Evolutionary conservation across 2,329 filamentous ascomycete genomes (phyloP).

Genomic region (Dothideomycetes sp.): DNA sequence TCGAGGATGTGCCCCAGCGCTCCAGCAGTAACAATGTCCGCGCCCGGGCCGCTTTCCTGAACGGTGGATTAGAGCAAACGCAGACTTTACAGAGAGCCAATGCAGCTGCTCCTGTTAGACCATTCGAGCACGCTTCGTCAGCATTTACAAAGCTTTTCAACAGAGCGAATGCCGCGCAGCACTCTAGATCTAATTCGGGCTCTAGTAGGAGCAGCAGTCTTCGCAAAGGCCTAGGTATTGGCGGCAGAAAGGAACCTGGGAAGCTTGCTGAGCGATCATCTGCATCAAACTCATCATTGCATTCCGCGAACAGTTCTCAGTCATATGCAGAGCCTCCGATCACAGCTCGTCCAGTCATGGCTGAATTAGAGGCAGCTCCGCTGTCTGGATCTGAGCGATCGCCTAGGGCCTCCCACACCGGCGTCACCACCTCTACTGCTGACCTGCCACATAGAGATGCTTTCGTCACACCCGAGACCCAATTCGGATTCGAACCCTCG

Average conservation of each 20-base stretch:
- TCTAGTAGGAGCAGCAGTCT: conserved; percentile 6
- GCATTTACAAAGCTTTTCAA: conserved; percentile 26
- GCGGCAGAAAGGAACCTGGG: too few species aligned
- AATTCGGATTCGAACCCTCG: conserved; percentile 4
- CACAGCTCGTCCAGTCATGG: too few species aligned
- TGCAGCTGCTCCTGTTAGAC: conserved; percentile 20
- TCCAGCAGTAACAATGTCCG: conserved; percentile 5
- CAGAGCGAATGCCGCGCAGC: conserved; percentile 13
- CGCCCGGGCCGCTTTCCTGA: conserved; percentile 10
- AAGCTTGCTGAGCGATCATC: too few species aligned
- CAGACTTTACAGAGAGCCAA: conserved; percentile 20
- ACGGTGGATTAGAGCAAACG: conserved; percentile 10
- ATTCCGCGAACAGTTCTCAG: too few species aligned
- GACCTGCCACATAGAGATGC: not conserved
- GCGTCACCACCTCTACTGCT: not conserved
- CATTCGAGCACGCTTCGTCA: conserved; percentile 27
- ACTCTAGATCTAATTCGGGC: conserved; percentile 5
- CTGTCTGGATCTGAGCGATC: not conserved
- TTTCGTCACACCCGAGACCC: conserved; percentile 4
- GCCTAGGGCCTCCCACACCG: too few species aligned
- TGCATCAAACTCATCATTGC: too few species aligned
- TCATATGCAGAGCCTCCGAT: too few species aligned
- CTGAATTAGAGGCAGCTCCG: not conserved
- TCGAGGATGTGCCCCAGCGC: not conserved
- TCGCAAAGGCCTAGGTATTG: conserved; percentile 1